Conservation (phyloP, 1,284 basidiomycete species). For the Malassezia psittaci region DNA sequence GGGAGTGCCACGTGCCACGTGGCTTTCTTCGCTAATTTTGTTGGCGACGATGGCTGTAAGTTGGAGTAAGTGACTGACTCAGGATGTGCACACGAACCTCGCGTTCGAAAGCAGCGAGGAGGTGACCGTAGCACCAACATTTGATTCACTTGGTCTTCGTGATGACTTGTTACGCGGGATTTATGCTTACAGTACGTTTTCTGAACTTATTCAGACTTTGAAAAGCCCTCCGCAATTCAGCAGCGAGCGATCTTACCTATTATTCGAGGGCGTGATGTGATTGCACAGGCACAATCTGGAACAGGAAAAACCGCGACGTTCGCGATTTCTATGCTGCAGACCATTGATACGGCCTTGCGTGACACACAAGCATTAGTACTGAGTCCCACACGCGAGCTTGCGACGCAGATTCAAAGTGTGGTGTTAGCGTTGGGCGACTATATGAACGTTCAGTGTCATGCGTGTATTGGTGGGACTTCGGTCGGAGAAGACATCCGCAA, state of each 20-base stretch:
- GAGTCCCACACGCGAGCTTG: slow-evolving; percentile 56
- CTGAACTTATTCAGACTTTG: slow-evolving; percentile 27
- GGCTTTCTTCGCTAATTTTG: slow-evolving; percentile 6
- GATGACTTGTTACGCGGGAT: slow-evolving; percentile 92
- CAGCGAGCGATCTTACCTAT: slow-evolving; percentile 41
- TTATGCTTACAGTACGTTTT: slow-evolving; percentile 85
- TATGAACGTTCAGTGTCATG: slow-evolving; percentile 98
- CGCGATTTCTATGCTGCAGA: slow-evolving; percentile 54
- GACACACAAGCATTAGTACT: slow-evolving; percentile 95
- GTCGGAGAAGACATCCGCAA: slow-evolving; percentile 98
- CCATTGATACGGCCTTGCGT: slow-evolving; percentile 86
- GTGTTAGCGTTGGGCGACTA: slow-evolving; percentile 94
- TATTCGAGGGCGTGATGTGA: slow-evolving; percentile 70
- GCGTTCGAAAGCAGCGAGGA: slow-evolving; percentile 96
- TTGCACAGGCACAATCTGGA: slow-evolving; percentile 96
- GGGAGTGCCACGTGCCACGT: background rate
- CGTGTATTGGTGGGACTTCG: slow-evolving; percentile 89
- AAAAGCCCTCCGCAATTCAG: slow-evolving; percentile 38
- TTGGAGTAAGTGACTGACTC: background rate
- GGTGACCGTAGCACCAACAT: slow-evolving; percentile 57
- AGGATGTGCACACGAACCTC: slow-evolving; percentile 54
- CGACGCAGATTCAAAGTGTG: slow-evolving; percentile 94
- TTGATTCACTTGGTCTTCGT: slow-evolving; percentile 82
- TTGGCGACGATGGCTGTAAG: slow-evolving; percentile 16
- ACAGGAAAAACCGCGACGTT: slow-evolving; percentile 99